Evolutionary conservation across 306 rosid species (phyloP).

Genomic region (Heteromeles arbutifolia): DNA sequence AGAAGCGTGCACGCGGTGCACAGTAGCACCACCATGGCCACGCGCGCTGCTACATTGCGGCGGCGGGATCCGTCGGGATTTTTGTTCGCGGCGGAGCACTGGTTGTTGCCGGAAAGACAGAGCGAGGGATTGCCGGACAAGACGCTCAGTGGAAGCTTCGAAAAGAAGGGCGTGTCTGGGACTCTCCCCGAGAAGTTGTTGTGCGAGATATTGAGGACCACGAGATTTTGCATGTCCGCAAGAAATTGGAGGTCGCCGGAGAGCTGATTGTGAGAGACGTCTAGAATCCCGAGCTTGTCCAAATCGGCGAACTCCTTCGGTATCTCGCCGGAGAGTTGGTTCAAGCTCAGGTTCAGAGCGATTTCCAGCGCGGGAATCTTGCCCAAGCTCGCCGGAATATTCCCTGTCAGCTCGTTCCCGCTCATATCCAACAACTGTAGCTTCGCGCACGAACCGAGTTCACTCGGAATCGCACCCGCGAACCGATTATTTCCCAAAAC

Average conservation of each 20-base stretch:
- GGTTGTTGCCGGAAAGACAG: constrained; percentile 49
- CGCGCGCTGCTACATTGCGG: constrained; percentile 56
- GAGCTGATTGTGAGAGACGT: constrained; percentile 70
- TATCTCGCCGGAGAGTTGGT: constrained; percentile 54
- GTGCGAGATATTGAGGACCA: constrained; percentile 70
- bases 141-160: constrained; percentile 64
- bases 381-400: constrained; percentile 57
- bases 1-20: constrained; percentile 65
- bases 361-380: constrained; percentile 72
- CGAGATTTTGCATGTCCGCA: constrained; percentile 68
- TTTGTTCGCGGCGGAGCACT: constrained; percentile 20
- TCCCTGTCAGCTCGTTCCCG: constrained; percentile 46
- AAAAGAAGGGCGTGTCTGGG: constrained; percentile 78
- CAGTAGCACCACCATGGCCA: constrained; percentile 68
- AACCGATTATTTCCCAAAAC: constrained; percentile 53
- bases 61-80: neutral
- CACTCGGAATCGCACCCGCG: constrained; percentile 57
- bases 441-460: constrained; percentile 52
- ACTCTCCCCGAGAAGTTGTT: constrained; percentile 72
- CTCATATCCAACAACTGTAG: constrained; percentile 71
- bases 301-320: constrained; percentile 56
- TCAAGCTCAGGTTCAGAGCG: constrained; percentile 72
- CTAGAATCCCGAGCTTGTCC: constrained; percentile 68
- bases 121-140: constrained; percentile 67
- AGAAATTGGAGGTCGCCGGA: constrained; percentile 60